Base-by-base conservation (phyloP, 2,329 filamentous ascomycete genomes). In the Coniochaeta sp. region DNA sequence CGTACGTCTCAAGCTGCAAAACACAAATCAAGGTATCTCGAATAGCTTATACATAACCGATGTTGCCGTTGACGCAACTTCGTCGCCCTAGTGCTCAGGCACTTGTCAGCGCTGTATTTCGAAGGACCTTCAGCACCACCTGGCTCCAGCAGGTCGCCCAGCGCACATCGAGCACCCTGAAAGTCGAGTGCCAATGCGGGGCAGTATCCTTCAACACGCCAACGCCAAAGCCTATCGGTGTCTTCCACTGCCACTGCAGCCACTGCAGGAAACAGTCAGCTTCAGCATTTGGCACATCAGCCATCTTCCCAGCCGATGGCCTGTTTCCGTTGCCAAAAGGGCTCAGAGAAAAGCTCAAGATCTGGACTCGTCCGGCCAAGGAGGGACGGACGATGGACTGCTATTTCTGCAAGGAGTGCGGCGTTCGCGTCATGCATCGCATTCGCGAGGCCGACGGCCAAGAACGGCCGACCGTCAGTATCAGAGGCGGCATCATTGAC, bases 371-470 rank as follows among this genome's bases (percentile, higher is more conserved):
- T 22, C 64, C 65, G 24, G 65, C 70, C 2, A 67, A 72, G 1
- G 61, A 64, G 7, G 71, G 68, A 6, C 64, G 69, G 33, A 67
- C 62, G 7, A 69, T 73, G 69, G 69, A 73, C 56, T 74, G 73
- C 59, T 71, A 70, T 58, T 72, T 73, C 19, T 72, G 70, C 62
- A 67, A 64, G 33, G 38, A 19, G 12, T 73, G 70, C 65, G 79
- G 79, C 11, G 73, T 73, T n/a, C 74, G 79, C 14, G 58, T 82
- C n/a, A 66, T 81, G 28, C 80, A 82, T 62, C 74, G 76, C 52
- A 68, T 72, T 44, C 67, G 74, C 24, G 64, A 73, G 7, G 62
- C 69, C 1, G 73, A 78, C 60, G 78, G 78, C 2, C 69, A 63
- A 4, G 68, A 72, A 5, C 68, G 72, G 26, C 34, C 68, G 0